phyloP scores from a whole-genome alignment of 441 rosid genomes.

The Populus hybrid region DNA sequence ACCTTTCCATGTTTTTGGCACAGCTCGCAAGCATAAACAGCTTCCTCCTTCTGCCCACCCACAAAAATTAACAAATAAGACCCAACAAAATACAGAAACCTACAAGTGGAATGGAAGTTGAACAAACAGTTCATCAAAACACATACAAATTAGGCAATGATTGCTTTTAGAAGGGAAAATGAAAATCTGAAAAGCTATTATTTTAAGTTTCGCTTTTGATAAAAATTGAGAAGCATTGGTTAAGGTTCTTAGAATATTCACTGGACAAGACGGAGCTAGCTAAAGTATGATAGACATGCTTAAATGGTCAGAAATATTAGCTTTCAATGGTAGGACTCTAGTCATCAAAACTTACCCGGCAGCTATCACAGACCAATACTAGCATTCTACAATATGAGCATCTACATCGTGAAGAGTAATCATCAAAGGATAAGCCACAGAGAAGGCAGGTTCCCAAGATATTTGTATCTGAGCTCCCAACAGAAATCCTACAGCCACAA shows the following conservation, averaged over 20 bases:
- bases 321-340: background rate
- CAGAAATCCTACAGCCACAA: constrained; percentile 63
- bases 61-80: constrained; percentile 15
- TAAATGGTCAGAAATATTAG: background rate
- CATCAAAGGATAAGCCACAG: constrained; percentile 66
- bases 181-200: background rate
- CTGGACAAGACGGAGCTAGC: background rate
- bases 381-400: constrained; percentile 84
- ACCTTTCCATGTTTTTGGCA: constrained; percentile 64
- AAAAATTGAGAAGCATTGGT: background rate
- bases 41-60: constrained; percentile 49
- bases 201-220: background rate
- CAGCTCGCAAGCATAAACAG: constrained; percentile 68
- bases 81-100: constrained; percentile 1
- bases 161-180: background rate
- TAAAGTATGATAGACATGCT: background rate
- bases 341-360: constrained; percentile 46
- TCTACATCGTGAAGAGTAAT: constrained; percentile 82
- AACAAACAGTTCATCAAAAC: background rate
- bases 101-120: background rate
- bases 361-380: constrained; percentile 76
- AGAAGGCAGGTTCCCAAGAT: constrained; percentile 68
- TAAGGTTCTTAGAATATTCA: background rate
- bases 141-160: background rate
- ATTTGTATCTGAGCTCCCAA: constrained; percentile 66